phyloP scores from a whole-genome alignment of 139 green algal species.

The Micractinium sp. region DNA sequence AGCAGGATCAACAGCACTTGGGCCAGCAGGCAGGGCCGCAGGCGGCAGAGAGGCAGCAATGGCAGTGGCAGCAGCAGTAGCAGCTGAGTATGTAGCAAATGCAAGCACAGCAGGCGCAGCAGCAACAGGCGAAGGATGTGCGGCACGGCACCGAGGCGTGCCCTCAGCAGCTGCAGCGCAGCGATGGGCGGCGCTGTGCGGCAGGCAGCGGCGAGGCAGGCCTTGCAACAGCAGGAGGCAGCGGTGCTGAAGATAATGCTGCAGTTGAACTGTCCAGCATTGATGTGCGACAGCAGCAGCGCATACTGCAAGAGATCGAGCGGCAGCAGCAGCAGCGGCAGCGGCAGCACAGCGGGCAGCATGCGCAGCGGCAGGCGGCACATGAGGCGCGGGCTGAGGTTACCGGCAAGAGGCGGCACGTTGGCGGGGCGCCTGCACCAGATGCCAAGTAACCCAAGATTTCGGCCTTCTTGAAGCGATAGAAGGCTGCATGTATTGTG shows the following conservation, averaged over 20 bases:
- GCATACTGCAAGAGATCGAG: slow-evolving; percentile 5
- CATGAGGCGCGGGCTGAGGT: neutral
- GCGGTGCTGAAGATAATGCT: neutral
- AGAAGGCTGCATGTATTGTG: too few species aligned
- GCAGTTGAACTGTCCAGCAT: neutral
- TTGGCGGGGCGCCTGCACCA: neutral
- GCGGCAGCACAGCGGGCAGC: neutral
- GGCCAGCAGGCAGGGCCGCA: neutral
- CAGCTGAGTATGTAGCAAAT: neutral
- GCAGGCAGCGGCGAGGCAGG: neutral
- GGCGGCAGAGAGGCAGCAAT: neutral
- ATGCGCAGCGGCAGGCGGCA: neutral
- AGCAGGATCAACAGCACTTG: neutral
- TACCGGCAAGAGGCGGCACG: neutral
- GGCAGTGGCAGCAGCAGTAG: neutral
- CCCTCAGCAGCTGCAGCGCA: neutral
- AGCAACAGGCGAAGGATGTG: neutral
- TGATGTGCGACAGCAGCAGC: slow-evolving; percentile 15
- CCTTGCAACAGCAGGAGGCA: neutral
- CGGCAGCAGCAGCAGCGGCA: slow-evolving; percentile 2
- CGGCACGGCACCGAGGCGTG: too few species aligned
- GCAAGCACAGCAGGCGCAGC: neutral
- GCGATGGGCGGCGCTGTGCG: neutral
- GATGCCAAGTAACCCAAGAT: slow-evolving; percentile 19
- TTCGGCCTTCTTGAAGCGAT: neutral